Base-by-base conservation (phyloP, 2,329 filamentous ascomycete species). In the Talaromyces sp. region DNA sequence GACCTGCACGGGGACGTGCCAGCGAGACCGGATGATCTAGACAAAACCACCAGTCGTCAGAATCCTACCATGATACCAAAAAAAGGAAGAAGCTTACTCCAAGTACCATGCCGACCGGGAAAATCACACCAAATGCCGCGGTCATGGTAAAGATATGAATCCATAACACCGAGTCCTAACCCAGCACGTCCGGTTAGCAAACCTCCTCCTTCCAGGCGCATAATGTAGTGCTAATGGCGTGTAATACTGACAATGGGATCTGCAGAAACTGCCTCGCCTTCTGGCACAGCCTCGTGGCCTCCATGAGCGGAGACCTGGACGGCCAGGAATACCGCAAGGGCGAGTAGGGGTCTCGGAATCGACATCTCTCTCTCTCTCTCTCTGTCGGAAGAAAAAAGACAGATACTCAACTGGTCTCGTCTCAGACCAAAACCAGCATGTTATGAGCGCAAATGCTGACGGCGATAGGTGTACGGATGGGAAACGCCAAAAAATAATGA, bases 61-160 rank as follows among this genome's bases (percentile, higher is more conserved):
- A 39, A 39, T n/a, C 55, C 13, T 53, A 64, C 59, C 42, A 54
- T 15, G 33, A 55, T 58, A 25, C 30, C 27, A 39, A 13, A 27
- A 27, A 27, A 25, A 47, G 8, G 8, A 22, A 7, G 25, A 32
- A 7, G 52, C 62, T 70, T 85, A 95, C 91, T 62, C 93, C 93
- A 19, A 97, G 81, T 49, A 98, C 92, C 93, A 99, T 98, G 69
- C 95, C 95, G 17, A 91, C 83, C 11, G 95, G 95, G 71, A 96
- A 98, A 62, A 98, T 85, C 68, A 99, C 82, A 64, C 95, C 95
- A 81, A 96, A 98, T 62, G 92, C 87, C 62, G 95, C 72, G 74
- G 88, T 89, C 82, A 96, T 93, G 53, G 96, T 77, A 63, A 96
- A 83, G 71, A 99, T 98, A 77, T 99, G 95, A 68, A 89, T 83